phyloP scores from a whole-genome alignment of 2,329 filamentous ascomycete species.

The Aciculosporium take region DNA sequence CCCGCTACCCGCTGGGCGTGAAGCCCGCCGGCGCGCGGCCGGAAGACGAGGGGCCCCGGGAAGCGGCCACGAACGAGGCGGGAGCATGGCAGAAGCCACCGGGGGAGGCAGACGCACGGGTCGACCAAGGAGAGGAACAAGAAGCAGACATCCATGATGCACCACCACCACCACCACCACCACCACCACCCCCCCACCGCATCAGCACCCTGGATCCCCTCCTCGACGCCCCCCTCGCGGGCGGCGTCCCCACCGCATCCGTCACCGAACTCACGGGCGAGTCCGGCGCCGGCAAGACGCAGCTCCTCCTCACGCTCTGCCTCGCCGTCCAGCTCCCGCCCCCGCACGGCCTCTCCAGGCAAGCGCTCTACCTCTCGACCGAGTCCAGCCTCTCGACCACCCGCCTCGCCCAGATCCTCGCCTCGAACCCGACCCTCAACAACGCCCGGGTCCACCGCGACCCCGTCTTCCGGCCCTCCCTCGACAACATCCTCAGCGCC shows the following conservation, averaged over 20 bases:
- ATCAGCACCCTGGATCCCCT: slow-evolving; percentile 70
- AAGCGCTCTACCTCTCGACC: slow-evolving; percentile 87
- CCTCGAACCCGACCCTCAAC: slow-evolving; percentile 46
- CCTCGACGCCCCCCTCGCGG: slow-evolving; percentile 57
- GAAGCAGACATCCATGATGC: not conserved
- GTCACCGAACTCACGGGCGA: slow-evolving; percentile 86
- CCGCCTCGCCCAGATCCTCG: slow-evolving; percentile 67
- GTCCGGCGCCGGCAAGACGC: slow-evolving; percentile 89
- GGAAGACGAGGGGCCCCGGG: not conserved
- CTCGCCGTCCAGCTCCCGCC: slow-evolving; percentile 70
- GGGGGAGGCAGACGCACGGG: too few species aligned
- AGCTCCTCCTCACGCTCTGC: slow-evolving; percentile 74
- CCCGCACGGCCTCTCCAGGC: slow-evolving; percentile 54
- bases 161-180: not conserved
- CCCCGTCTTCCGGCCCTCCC: slow-evolving; percentile 35
- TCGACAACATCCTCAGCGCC: slow-evolving; percentile 67
- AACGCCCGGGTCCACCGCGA: too few species aligned
- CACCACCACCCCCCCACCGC: not conserved
- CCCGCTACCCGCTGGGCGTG: slow-evolving; percentile 13
- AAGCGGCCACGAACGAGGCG: too few species aligned
- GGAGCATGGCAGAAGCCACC: too few species aligned
- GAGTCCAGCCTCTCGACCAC: slow-evolving; percentile 73
- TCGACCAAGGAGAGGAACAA: not conserved
- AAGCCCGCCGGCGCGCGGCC: not conserved
- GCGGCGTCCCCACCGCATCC: slow-evolving; percentile 67